Conservation (phyloP, 331 rosid genomes). For the Rosa hybrid region DNA sequence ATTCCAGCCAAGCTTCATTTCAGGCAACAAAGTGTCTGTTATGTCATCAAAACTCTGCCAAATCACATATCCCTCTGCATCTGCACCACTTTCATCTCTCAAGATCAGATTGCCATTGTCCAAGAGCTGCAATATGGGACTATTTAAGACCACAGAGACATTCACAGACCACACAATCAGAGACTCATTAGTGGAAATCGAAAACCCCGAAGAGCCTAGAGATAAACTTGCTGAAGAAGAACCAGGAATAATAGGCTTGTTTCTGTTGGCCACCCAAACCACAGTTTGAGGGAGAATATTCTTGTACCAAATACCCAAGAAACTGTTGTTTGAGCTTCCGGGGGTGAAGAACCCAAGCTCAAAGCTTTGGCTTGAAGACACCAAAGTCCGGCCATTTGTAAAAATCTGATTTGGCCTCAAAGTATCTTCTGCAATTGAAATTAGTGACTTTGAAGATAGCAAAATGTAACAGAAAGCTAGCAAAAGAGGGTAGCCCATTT, state of each 20-base stretch:
- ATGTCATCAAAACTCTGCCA: slow-evolving; percentile 45
- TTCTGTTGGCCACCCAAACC: slow-evolving; percentile 50
- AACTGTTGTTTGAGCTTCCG: slow-evolving; percentile 20
- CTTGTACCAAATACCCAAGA: slow-evolving; percentile 42
- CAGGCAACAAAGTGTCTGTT: slow-evolving; percentile 35
- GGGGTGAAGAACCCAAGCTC: slow-evolving; percentile 35
- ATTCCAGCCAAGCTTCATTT: slow-evolving; percentile 44
- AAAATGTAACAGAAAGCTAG: slow-evolving; percentile 11
- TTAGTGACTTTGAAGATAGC: slow-evolving; percentile 5
- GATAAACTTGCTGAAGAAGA: slow-evolving; percentile 12
- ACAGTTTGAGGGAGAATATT: slow-evolving; percentile 29
- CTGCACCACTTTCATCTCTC: slow-evolving; percentile 13
- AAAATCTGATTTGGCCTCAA: slow-evolving; percentile 24
- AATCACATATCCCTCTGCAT: background rate
- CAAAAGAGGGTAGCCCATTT: background rate
- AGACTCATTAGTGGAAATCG: background rate
- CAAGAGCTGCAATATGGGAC: slow-evolving; percentile 38
- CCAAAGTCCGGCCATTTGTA: slow-evolving; percentile 30
- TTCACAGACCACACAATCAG: slow-evolving; percentile 20
- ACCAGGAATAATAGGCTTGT: slow-evolving; percentile 13
- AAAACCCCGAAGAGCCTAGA: slow-evolving; percentile 19
- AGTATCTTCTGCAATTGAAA: slow-evolving; percentile 22
- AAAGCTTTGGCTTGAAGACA: slow-evolving; percentile 33
- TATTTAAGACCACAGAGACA: background rate
- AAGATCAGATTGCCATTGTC: slow-evolving; percentile 55